Conservation (phyloP, 1,139 yeast genomes). For the Pichia sp. region DNA sequence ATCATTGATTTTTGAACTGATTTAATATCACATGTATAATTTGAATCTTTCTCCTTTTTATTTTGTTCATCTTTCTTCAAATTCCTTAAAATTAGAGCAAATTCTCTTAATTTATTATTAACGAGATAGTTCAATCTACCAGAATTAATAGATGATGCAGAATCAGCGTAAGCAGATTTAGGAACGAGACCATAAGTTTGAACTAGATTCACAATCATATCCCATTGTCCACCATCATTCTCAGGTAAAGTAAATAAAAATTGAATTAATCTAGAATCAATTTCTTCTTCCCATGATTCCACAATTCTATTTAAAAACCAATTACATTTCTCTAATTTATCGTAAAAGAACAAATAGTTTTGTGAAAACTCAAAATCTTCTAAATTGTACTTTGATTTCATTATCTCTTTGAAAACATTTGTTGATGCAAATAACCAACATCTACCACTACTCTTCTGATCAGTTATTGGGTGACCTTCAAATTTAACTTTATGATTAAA, state of each 20-base stretch:
- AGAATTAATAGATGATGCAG: slow-evolving; percentile 47
- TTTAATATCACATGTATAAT: slow-evolving; percentile 14
- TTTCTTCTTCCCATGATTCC: slow-evolving; percentile 45
- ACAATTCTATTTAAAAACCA: slow-evolving; percentile 52
- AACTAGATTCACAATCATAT: slow-evolving; percentile 56
- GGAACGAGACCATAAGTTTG: slow-evolving; percentile 60
- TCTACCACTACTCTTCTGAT: slow-evolving; percentile 54
- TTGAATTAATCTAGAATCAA: slow-evolving; percentile 50
- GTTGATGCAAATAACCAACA: slow-evolving; percentile 68
- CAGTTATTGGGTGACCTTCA: slow-evolving; percentile 53
- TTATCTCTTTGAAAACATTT: slow-evolving; percentile 50
- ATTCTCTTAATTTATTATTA: slow-evolving; percentile 54
- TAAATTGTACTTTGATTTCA: slow-evolving; percentile 46
- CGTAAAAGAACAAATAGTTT: slow-evolving; percentile 47
- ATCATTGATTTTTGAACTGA: slow-evolving; percentile 42
- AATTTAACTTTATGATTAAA: slow-evolving; percentile 48
- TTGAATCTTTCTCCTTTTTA: slow-evolving; percentile 12
- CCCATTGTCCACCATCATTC: slow-evolving; percentile 71
- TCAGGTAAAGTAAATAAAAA: slow-evolving; percentile 45
- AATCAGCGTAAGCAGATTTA: slow-evolving; percentile 52
- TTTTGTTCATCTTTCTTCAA: slow-evolving; percentile 31
- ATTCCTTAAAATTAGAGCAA: slow-evolving; percentile 46
- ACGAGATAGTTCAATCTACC: slow-evolving; percentile 44
- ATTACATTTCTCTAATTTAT: slow-evolving; percentile 53
- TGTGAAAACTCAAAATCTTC: slow-evolving; percentile 54